Percentiles rank a stretch among this genome's conserved stretches.
Evolutionary conservation across 2,329 filamentous ascomycete species (phyloP).

Genomic region (Diaporthe velutina): DNA sequence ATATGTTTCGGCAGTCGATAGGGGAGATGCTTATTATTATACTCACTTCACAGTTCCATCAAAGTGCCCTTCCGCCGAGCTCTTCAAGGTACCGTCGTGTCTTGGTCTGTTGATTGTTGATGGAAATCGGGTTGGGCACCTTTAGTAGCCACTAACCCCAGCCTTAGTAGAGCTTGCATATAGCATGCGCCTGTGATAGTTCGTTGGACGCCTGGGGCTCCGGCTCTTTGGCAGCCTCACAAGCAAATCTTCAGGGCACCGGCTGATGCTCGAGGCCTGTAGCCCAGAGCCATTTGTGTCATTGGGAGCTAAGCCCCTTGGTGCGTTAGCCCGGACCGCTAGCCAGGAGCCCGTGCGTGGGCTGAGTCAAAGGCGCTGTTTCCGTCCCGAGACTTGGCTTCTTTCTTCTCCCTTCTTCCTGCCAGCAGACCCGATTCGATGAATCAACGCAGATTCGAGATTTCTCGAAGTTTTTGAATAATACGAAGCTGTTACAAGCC

Average conservation of each 20-base stretch:
- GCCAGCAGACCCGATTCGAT: background rate
- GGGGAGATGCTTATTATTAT: background rate
- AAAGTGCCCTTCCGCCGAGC: background rate
- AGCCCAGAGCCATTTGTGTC: background rate
- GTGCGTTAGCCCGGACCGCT: background rate
- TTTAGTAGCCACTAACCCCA: background rate
- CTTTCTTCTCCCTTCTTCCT: background rate
- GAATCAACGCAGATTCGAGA: background rate
- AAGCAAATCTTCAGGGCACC: background rate
- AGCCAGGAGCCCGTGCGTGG: background rate
- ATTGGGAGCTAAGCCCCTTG: background rate
- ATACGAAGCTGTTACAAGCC: background rate
- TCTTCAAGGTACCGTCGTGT: background rate
- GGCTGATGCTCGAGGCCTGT: background rate
- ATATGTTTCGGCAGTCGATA: background rate
- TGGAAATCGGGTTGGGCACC: background rate
- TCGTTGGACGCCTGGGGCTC: background rate
- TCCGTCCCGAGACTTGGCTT: background rate
- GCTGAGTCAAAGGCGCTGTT: background rate
- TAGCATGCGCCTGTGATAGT: constrained; percentile 1
- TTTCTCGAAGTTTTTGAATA: background rate
- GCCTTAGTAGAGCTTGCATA: background rate
- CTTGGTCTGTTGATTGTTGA: background rate
- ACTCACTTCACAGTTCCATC: background rate
- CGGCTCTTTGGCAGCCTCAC: background rate